Percentiles rank a stretch among this genome's conserved stretches.
Evolutionary conservation across 2,329 filamentous ascomycete genomes (phyloP).

Genomic region (Ascochyta viciae-villosae): DNA sequence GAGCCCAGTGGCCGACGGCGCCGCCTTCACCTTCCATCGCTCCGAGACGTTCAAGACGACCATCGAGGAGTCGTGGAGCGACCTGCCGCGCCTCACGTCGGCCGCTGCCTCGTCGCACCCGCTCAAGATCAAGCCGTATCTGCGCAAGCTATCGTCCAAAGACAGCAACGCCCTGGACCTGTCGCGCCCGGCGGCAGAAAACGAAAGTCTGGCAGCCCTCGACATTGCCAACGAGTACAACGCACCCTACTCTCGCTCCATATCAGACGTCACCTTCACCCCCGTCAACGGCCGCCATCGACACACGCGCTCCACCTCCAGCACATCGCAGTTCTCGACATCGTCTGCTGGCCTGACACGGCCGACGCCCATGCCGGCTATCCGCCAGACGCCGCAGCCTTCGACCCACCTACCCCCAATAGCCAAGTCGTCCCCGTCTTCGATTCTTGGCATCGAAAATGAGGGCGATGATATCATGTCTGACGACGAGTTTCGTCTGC

Average conservation of each 20-base stretch:
- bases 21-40: constrained; percentile 42
- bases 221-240: constrained; percentile 59
- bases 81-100: constrained; percentile 34
- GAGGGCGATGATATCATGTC: constrained; percentile 55
- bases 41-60: constrained; percentile 44
- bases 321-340: constrained; percentile 61
- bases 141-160: constrained; percentile 60
- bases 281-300: constrained; percentile 49
- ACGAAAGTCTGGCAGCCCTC: constrained; percentile 59
- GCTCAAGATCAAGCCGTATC: constrained; percentile 62
- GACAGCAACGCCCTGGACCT: constrained; percentile 61
- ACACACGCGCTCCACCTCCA: constrained; percentile 62
- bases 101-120: constrained; percentile 31
- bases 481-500: constrained; percentile 55
- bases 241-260: constrained; percentile 48
- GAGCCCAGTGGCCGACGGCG: constrained; percentile 39
- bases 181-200: constrained; percentile 62
- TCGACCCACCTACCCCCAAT: constrained; percentile 58
- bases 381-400: constrained; percentile 62
- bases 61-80: constrained; percentile 45
- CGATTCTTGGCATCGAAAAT: constrained; percentile 54
- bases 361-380: constrained; percentile 60
- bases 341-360: constrained; percentile 57
- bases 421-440: constrained; percentile 58
- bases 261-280: constrained; percentile 54